These are phyloP conservation scores for Leptographium flavum DNA, from an alignment of 2,329 filamentous ascomycete genomes.

Conservation along the genomic window DNA sequence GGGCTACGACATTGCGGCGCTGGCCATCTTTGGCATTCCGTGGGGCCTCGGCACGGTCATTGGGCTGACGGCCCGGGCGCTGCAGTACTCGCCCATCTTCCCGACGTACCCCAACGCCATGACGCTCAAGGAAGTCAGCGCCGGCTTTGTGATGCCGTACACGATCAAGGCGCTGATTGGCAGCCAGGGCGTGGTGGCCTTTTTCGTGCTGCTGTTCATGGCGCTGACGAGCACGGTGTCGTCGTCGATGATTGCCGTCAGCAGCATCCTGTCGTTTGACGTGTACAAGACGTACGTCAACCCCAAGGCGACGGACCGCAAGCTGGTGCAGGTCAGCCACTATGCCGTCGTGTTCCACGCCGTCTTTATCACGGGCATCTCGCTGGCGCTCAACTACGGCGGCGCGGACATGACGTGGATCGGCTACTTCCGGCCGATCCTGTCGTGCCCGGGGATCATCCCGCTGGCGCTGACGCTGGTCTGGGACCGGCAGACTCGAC, in stretches of 20 bases:
- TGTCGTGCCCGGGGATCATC: constrained; percentile 18
- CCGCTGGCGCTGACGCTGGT: constrained; percentile 22
- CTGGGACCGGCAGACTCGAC: constrained; percentile 23
- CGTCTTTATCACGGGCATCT: constrained; percentile 18
- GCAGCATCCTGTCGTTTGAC: constrained; percentile 23
- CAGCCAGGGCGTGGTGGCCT: constrained; percentile 18
- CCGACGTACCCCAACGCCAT: constrained; percentile 18
- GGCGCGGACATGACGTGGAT: constrained; percentile 24
- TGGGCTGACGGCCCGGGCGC: constrained; percentile 19
- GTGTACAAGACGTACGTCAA: constrained; percentile 24
- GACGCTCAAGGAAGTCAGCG: constrained; percentile 14
- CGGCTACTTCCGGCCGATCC: constrained; percentile 15
- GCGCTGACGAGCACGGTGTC: constrained; percentile 28
- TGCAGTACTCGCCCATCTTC: constrained; percentile 15
- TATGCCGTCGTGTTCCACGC: constrained; percentile 20
- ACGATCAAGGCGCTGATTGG: constrained; percentile 21
- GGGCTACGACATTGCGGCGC: constrained; percentile 17
- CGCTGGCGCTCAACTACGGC: constrained; percentile 21
- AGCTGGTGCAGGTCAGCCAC: constrained; percentile 19
- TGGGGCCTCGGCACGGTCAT: constrained; percentile 22
- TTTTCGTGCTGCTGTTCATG: constrained; percentile 30
- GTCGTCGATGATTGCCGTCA: constrained; percentile 27
- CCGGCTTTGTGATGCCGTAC: constrained; percentile 19
- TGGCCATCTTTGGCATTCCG: constrained; percentile 24
- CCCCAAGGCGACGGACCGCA: constrained; percentile 11